These are phyloP conservation scores for Alternaria atra DNA, from an alignment of 2,329 filamentous ascomycete species.

Conservation along the genomic window DNA sequence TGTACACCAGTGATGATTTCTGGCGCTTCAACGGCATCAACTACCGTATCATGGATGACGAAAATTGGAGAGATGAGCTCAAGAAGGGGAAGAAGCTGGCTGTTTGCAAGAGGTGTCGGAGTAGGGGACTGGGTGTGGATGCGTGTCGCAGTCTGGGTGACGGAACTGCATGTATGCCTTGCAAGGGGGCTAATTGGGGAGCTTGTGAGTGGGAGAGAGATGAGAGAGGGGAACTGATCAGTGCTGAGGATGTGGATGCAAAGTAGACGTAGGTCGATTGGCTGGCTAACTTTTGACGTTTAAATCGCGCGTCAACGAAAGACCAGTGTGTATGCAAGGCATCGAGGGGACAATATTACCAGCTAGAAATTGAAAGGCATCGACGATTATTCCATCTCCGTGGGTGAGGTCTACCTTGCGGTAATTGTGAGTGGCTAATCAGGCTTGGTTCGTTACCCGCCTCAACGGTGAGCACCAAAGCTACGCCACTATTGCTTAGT, in stretches of 20 bases:
- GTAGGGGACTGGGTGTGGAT: slow-evolving; percentile 14
- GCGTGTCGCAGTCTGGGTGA: slow-evolving; percentile 27
- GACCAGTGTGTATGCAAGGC: neutral
- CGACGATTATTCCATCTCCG: neutral
- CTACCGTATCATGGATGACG: slow-evolving; percentile 38
- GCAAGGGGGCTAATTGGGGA: slow-evolving; percentile 7
- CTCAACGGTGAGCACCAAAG: too few relatives aligned
- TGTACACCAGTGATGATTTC: slow-evolving; percentile 43
- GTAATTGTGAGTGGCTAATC: too few relatives aligned
- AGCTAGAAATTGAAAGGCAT: neutral
- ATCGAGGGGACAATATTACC: neutral
- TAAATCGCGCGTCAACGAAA: neutral
- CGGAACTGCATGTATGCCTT: slow-evolving; percentile 27
- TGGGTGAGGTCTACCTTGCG: too few relatives aligned
- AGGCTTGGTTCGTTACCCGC: too few relatives aligned
- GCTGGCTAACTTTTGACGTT: neutral
- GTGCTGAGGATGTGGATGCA: neutral
- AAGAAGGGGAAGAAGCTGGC: slow-evolving; percentile 18
- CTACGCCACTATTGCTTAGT: too few relatives aligned
- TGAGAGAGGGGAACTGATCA: neutral
- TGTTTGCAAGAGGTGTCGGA: slow-evolving; percentile 23
- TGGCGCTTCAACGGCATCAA: slow-evolving; percentile 41
- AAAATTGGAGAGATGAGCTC: slow-evolving; percentile 25
- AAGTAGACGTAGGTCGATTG: neutral
- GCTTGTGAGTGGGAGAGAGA: slow-evolving; percentile 22